These are phyloP conservation scores for Trebouxia gelatinosa DNA, from an alignment of 163 green algal genomes.

Conservation along the genomic window DNA sequence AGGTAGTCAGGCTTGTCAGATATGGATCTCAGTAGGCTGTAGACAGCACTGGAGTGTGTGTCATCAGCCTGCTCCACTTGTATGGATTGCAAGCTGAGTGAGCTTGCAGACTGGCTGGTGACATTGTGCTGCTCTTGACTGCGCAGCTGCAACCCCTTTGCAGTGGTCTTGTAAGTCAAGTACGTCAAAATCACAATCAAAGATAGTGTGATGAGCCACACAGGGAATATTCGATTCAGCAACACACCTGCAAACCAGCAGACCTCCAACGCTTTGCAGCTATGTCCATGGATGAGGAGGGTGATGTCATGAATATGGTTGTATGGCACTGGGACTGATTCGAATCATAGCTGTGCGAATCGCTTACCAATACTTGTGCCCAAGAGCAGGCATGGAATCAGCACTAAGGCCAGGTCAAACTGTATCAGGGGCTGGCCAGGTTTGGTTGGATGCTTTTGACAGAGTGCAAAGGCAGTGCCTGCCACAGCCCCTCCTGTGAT, in stretches of 20 bases:
- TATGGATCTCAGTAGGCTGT: background rate
- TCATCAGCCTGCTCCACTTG: background rate
- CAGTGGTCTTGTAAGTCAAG: slow-evolving; percentile 33
- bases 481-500: slow-evolving; percentile 51
- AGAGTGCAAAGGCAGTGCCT: slow-evolving; percentile 45
- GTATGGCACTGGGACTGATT: no score
- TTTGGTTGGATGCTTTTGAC: slow-evolving; percentile 42
- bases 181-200: slow-evolving; percentile 51
- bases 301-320: no score
- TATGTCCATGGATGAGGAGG: no score
- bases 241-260: slow-evolving; percentile 46
- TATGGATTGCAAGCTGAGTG: background rate
- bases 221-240: slow-evolving; percentile 49
- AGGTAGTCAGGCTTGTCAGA: slow-evolving; percentile 1
- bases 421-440: slow-evolving; percentile 46
- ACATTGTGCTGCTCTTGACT: slow-evolving; percentile 1
- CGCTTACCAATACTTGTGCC: slow-evolving; percentile 43
- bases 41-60: background rate
- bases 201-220: slow-evolving; percentile 53
- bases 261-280: no score
- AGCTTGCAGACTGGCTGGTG: background rate
- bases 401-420: slow-evolving; percentile 47
- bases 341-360: no score
- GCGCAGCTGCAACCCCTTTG: slow-evolving; percentile 37
- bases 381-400: slow-evolving; percentile 59